A percentile compares a stretch with the other conserved stretches of the same genome.
Conservation (phyloP, 805 yeast genomes). For the Teunomyces atbi region DNA sequence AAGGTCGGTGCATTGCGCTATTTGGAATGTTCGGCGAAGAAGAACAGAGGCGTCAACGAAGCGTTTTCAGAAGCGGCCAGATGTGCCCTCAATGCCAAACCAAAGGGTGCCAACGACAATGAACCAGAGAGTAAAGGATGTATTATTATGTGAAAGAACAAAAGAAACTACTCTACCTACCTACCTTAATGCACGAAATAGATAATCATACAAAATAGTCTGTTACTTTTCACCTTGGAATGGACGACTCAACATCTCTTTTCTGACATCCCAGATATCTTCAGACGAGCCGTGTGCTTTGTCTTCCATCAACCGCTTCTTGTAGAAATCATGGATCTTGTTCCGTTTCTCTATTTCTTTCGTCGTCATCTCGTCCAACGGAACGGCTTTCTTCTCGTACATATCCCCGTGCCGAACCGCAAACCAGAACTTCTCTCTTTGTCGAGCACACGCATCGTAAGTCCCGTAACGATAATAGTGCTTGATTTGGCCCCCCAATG, state of each 20-base stretch:
- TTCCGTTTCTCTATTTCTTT: slow-evolving; percentile 50
- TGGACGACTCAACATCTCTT: slow-evolving; percentile 20
- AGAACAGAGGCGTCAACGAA: slow-evolving; percentile 97
- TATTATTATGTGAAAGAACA: slow-evolving; percentile 33
- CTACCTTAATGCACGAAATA: slow-evolving; percentile 1
- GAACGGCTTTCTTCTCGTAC: slow-evolving; percentile 25
- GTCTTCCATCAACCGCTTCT: slow-evolving; percentile 57
- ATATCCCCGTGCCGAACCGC: slow-evolving; percentile 58
- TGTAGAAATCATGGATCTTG: slow-evolving; percentile 68
- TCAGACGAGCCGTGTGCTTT: slow-evolving; percentile 73
- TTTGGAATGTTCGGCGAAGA: slow-evolving; percentile 94
- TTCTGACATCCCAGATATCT: slow-evolving; percentile 68
- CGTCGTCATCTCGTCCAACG: slow-evolving; percentile 28
- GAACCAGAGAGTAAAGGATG: slow-evolving; percentile 42
- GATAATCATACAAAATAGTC: neutral
- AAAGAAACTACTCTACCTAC: neutral
- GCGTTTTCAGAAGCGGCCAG: slow-evolving; percentile 99
- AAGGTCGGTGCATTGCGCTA: slow-evolving; percentile 91
- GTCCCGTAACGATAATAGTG: slow-evolving; percentile 83
- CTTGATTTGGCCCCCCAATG: slow-evolving; percentile 86
- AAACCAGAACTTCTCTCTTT: slow-evolving; percentile 75
- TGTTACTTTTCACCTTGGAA: slow-evolving; percentile 4
- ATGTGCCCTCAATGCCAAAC: slow-evolving; percentile 87
- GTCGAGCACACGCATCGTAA: slow-evolving; percentile 65
- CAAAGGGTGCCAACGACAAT: slow-evolving; percentile 65